A percentile compares a stretch with the other conserved stretches of the same genome.
Conservation (phyloP, 108 stramenopile species). For the Chaetoceros tenuissimus region DNA sequence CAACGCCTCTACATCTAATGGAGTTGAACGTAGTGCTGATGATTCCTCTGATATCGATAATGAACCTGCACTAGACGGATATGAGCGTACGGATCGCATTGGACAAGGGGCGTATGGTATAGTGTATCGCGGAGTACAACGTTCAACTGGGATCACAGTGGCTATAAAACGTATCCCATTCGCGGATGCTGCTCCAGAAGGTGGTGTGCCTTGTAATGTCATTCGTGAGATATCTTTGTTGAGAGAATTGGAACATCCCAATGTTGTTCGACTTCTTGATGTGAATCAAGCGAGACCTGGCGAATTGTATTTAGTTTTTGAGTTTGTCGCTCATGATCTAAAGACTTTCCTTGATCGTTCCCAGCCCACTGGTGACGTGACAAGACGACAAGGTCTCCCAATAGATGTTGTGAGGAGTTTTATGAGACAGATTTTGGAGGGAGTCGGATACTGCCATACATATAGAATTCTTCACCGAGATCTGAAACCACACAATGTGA, state of each 20-base stretch:
- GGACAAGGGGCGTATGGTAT: slow-evolving; percentile 99
- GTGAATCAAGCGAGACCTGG: slow-evolving; percentile 73
- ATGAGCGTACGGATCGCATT: slow-evolving; percentile 88
- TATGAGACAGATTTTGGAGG: slow-evolving; percentile 73
- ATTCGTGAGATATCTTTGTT: slow-evolving; percentile 86
- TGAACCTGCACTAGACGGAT: slow-evolving; percentile 77
- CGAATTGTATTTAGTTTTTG: slow-evolving; percentile 82
- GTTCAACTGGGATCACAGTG: slow-evolving; percentile 61
- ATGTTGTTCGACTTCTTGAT: slow-evolving; percentile 71
- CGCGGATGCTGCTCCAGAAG: slow-evolving; percentile 76
- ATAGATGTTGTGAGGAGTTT: slow-evolving; percentile 55
- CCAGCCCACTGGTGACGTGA: slow-evolving; percentile 60
- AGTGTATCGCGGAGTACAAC: slow-evolving; percentile 93
- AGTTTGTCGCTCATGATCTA: slow-evolving; percentile 75
- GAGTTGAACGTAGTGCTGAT: not conserved
- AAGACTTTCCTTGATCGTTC: slow-evolving; percentile 78
- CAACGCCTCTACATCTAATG: not conserved
- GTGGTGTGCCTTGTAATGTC: slow-evolving; percentile 84
- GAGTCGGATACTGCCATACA: slow-evolving; percentile 85
- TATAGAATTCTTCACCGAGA: slow-evolving; percentile 85
- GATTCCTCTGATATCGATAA: slow-evolving; percentile 37
- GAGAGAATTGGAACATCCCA: slow-evolving; percentile 76
- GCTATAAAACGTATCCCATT: slow-evolving; percentile 89
- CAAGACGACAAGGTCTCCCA: slow-evolving; percentile 64
- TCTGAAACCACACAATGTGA: slow-evolving; percentile 87